These are phyloP conservation scores for Solanum ahanhuiri DNA, from an alignment of 257 asterid species.

Conservation along the genomic window DNA sequence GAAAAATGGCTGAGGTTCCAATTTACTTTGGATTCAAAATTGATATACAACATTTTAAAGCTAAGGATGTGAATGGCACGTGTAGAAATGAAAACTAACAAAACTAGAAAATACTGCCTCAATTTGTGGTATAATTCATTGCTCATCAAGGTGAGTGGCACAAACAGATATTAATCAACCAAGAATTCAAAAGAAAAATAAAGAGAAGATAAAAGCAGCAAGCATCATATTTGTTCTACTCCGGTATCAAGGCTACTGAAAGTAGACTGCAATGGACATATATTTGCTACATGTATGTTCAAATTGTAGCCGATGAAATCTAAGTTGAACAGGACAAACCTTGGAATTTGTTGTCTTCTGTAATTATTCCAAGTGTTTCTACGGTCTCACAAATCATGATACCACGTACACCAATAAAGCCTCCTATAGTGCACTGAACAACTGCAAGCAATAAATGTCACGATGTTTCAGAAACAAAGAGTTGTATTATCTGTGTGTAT, in stretches of 20 bases:
- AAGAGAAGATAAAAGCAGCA: neutral
- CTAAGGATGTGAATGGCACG: neutral
- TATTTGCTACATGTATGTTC: neutral
- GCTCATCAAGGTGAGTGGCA: neutral
- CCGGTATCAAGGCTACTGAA: neutral
- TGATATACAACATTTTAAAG: neutral
- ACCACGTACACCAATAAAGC: slow-evolving; percentile 54
- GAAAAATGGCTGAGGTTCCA: neutral
- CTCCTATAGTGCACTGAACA: slow-evolving; percentile 44
- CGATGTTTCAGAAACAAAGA: neutral
- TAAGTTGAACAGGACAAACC: slow-evolving; percentile 24
- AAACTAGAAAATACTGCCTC: neutral
- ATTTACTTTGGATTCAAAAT: neutral
- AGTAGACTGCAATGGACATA: neutral
- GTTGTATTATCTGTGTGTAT: neutral
- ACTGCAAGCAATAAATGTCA: slow-evolving; percentile 29
- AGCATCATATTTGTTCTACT: neutral
- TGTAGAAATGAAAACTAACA: neutral
- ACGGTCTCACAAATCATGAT: slow-evolving; percentile 77
- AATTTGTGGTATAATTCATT: neutral
- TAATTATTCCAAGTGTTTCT: slow-evolving; percentile 80
- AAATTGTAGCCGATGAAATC: neutral
- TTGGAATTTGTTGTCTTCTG: slow-evolving; percentile 62
- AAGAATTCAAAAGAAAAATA: neutral
- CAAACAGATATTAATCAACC: neutral